phyloP scores from a whole-genome alignment of 2,329 filamentous ascomycete species.

The Capronia coronata region DNA sequence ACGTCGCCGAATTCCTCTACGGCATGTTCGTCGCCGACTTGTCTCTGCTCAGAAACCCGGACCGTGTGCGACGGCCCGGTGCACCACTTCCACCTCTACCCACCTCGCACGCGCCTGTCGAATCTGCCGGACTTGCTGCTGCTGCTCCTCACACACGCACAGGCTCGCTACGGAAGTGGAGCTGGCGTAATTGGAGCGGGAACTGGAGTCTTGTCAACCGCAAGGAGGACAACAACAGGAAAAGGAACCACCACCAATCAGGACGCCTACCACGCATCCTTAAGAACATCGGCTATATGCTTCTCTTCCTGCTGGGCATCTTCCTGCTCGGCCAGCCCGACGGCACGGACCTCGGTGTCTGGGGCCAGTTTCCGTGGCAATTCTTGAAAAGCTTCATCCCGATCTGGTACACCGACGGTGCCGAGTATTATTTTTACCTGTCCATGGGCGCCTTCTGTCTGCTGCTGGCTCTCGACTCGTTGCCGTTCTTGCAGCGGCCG shows the following conservation, averaged over 20 bases:
- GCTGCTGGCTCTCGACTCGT: constrained; percentile 3
- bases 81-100: background rate
- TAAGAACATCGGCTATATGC: background rate
- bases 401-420: background rate
- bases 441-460: constrained; percentile 5
- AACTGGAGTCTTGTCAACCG: background rate
- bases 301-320: constrained; percentile 6
- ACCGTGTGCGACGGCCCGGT: background rate
- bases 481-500: constrained; percentile 1
- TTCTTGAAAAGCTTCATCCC: constrained; percentile 8
- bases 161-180: too few relatives aligned
- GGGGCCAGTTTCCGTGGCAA: constrained; percentile 6
- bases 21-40: constrained; percentile 13
- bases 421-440: constrained; percentile 6
- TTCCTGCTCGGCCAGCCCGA: constrained; percentile 12
- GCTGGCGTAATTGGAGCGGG: background rate
- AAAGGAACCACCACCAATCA: background rate
- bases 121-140: too few relatives aligned
- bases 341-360: constrained; percentile 4
- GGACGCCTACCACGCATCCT: background rate
- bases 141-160: too few relatives aligned
- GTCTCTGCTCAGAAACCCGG: constrained; percentile 3
- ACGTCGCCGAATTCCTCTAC: constrained; percentile 7
- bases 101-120: background rate
- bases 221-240: too few relatives aligned